A percentile compares a stretch with the other conserved stretches of the same genome.
Evolutionary conservation across 352 stramenopile genomes (phyloP).

Genomic region (Globisporangium polare): DNA sequence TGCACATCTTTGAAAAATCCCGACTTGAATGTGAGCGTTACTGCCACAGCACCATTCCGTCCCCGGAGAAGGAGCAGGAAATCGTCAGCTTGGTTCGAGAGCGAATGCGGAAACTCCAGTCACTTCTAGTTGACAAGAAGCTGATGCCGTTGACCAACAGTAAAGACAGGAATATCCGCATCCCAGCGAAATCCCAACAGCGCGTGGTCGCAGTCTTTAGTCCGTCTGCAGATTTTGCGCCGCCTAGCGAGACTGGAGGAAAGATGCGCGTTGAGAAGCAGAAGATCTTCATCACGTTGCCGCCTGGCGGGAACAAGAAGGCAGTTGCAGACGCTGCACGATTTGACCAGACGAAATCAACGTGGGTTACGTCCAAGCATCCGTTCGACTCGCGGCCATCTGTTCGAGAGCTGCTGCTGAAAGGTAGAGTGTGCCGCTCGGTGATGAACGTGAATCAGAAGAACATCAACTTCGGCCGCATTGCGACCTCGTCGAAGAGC

Average conservation of each 20-base stretch:
- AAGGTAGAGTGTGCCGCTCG: conserved; percentile 79
- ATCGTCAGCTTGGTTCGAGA: conserved; percentile 79
- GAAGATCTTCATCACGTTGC: conserved; percentile 86
- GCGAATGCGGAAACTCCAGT: conserved; percentile 60
- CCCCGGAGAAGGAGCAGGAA: conserved; percentile 72
- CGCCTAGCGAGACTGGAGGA: conserved; percentile 30
- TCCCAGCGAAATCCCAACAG: conserved; percentile 73
- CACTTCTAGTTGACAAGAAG: conserved; percentile 64
- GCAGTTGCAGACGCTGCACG: conserved; percentile 51
- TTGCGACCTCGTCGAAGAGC: conserved; percentile 80
- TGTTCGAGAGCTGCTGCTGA: conserved; percentile 80
- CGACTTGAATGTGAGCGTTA: conserved; percentile 67
- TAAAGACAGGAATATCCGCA: conserved; percentile 76
- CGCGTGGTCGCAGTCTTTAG: conserved; percentile 79
- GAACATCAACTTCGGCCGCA: conserved; percentile 90
- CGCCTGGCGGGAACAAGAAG: conserved; percentile 83
- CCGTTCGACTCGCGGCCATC: conserved; percentile 76
- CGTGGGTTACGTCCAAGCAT: conserved; percentile 73
- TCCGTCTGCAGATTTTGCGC: conserved; percentile 35
- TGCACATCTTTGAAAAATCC: conserved; percentile 69
- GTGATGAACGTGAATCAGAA: conserved; percentile 91
- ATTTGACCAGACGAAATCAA: conserved; percentile 52
- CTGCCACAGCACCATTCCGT: conserved; percentile 56
- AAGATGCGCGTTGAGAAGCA: conserved; percentile 84
- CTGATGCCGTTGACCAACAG: conserved; percentile 52